Evolutionary conservation across 2,329 filamentous ascomycete species (phyloP).

Genomic region (Lasiodiplodia theobromae): DNA sequence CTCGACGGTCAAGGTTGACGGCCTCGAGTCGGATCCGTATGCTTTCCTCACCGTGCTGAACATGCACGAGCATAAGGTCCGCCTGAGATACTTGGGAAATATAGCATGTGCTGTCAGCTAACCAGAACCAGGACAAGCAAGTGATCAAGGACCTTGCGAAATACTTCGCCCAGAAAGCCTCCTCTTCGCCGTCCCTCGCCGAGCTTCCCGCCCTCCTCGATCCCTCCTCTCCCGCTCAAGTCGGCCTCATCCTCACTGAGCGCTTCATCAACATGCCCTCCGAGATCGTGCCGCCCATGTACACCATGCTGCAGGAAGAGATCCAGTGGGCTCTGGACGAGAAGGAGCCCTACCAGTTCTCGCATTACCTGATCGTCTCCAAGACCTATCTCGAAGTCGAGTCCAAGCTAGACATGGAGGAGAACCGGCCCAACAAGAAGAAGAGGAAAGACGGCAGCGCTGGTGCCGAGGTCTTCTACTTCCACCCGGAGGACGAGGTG

Average conservation of each 20-base stretch:
- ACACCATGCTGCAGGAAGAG: slow-evolving; percentile 92
- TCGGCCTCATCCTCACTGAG: slow-evolving; percentile 90
- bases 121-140: slow-evolving; percentile 64
- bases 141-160: slow-evolving; percentile 72
- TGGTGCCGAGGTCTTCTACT: slow-evolving; percentile 74
- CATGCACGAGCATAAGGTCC: slow-evolving; percentile 72
- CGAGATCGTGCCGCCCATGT: slow-evolving; percentile 91
- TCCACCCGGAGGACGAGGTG: slow-evolving; percentile 95
- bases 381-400: slow-evolving; percentile 92
- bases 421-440: slow-evolving; percentile 51
- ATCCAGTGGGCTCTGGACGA: slow-evolving; percentile 87
- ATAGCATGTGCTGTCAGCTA: background rate
- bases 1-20: slow-evolving; percentile 96
- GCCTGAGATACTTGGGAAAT: background rate
- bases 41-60: slow-evolving; percentile 91
- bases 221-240: slow-evolving; percentile 55
- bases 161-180: slow-evolving; percentile 70
- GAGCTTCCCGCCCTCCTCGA: slow-evolving; percentile 48
- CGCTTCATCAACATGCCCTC: slow-evolving; percentile 96
- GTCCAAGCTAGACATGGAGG: slow-evolving; percentile 72
- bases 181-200: slow-evolving; percentile 63
- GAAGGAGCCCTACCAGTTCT: slow-evolving; percentile 89
- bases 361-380: slow-evolving; percentile 89
- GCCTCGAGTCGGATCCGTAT: slow-evolving; percentile 89
- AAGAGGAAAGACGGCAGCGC: slow-evolving; percentile 54